Evolutionary conservation across 2,329 filamentous ascomycete genomes (phyloP).

Genomic region (Lasiodiplodia citricola): DNA sequence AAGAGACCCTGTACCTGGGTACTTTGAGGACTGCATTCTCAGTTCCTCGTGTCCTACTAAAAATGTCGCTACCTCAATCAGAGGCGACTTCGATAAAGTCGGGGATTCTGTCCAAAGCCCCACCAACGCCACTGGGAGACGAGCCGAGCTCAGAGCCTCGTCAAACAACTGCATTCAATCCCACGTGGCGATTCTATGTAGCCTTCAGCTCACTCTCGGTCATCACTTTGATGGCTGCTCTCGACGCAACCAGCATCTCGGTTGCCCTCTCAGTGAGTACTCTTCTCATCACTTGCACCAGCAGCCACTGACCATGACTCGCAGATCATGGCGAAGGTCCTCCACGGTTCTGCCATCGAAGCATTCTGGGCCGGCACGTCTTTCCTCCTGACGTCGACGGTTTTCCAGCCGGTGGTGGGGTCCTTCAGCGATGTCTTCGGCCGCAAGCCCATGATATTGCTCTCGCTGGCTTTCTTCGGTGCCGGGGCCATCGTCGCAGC

Average conservation of each 20-base stretch:
- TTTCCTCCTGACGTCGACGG: constrained; percentile 46
- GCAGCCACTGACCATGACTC: background rate
- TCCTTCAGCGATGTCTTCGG: constrained; percentile 49
- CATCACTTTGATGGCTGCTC: constrained; percentile 65
- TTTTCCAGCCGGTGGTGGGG: constrained; percentile 48
- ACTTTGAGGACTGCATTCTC: background rate
- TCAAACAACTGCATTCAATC: constrained; percentile 7
- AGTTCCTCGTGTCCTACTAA: background rate
- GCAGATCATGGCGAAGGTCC: constrained; percentile 45
- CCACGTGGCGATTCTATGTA: constrained; percentile 26
- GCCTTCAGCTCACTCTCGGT: constrained; percentile 59
- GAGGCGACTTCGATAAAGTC: background rate
- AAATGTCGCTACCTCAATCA: constrained; percentile 1
- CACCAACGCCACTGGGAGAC: background rate
- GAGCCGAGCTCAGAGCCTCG: background rate
- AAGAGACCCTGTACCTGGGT: background rate
- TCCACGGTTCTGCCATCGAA: constrained; percentile 46
- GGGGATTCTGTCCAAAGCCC: background rate
- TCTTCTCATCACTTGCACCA: constrained; percentile 16
- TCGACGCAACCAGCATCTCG: constrained; percentile 70
- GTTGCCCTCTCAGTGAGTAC: constrained; percentile 58
- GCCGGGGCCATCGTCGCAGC: constrained; percentile 45
- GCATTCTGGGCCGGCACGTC: constrained; percentile 51
- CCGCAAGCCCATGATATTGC: constrained; percentile 44
- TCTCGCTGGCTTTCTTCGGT: constrained; percentile 43